Percentiles rank a stretch among this genome's conserved stretches.
These are phyloP conservation scores for Trichoderma sp. DNA, from an alignment of 2,329 filamentous ascomycete species.

Conservation along the genomic window DNA sequence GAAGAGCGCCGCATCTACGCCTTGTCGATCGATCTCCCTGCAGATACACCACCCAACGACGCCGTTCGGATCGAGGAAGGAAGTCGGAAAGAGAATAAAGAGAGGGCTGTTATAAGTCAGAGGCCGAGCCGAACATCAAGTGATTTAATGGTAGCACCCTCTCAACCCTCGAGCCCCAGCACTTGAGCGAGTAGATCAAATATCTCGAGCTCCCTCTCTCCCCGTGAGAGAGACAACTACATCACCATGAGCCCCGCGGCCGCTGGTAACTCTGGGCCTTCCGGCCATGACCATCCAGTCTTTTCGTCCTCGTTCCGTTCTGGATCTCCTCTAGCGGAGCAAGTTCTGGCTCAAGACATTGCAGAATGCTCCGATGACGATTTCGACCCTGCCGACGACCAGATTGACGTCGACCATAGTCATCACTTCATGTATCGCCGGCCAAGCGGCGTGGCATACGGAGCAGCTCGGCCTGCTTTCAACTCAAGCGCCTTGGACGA, in stretches of 20 bases:
- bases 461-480: slow-evolving; percentile 69
- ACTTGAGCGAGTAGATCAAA: not conserved
- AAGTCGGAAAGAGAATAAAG: not conserved
- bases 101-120: not conserved
- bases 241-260: slow-evolving; percentile 8
- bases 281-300: slow-evolving; percentile 22
- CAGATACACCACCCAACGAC: not conserved
- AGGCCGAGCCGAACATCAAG: not conserved
- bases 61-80: not conserved
- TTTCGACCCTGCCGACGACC: slow-evolving; percentile 36
- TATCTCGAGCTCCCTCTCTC: not conserved
- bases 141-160: not conserved
- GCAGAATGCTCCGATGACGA: slow-evolving; percentile 64
- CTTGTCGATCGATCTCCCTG: too few relatives aligned
- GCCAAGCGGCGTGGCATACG: slow-evolving; percentile 74
- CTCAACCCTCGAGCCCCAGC: not conserved
- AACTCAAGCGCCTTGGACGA: slow-evolving; percentile 55
- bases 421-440: slow-evolving; percentile 67
- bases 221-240: not conserved
- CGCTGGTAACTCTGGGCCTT: slow-evolving; percentile 12
- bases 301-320: slow-evolving; percentile 54
- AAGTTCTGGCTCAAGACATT: slow-evolving; percentile 65
- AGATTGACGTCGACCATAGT: slow-evolving; percentile 40
- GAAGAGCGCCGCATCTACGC: not conserved
- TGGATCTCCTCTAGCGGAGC: slow-evolving; percentile 66